Conservation (phyloP, 805 yeast species). For the Candida awuae region DNA sequence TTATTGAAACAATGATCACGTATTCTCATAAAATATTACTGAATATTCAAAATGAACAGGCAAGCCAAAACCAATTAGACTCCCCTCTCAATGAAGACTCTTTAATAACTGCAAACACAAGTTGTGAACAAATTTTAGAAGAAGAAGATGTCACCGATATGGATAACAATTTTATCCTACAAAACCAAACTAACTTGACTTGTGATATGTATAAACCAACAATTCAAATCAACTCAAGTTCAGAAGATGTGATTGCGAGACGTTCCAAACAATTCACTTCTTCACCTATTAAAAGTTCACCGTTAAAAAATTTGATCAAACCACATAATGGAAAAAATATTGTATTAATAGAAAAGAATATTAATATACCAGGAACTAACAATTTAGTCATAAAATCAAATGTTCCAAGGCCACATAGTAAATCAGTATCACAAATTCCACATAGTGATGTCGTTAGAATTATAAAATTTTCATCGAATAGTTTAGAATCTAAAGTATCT, state of each 20-base stretch:
- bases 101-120: too few species aligned
- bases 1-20: conserved; percentile 81
- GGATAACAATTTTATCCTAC: too few species aligned
- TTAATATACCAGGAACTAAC: conserved; percentile 3
- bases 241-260: background rate
- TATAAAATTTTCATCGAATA: conserved; percentile 6
- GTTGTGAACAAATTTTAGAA: conserved; percentile 3
- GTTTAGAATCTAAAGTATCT: conserved; percentile 6
- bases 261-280: background rate
- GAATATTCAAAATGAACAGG: conserved; percentile 25
- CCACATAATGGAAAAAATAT: background rate
- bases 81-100: too few species aligned
- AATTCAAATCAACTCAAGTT: too few species aligned
- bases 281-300: conserved; percentile 3
- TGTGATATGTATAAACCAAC: background rate
- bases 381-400: conserved; percentile 4
- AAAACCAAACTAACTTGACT: too few species aligned
- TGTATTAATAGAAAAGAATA: background rate
- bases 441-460: conserved; percentile 34
- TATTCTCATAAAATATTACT: conserved; percentile 76
- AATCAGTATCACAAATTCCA: conserved; percentile 40
- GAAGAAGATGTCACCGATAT: conserved; percentile 1
- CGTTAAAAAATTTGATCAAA: conserved; percentile 5
- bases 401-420: conserved; percentile 28
- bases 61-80: background rate